phyloP scores from a whole-genome alignment of 2,329 filamentous ascomycete genomes.

The Calonectria pseudoreteaudii region DNA sequence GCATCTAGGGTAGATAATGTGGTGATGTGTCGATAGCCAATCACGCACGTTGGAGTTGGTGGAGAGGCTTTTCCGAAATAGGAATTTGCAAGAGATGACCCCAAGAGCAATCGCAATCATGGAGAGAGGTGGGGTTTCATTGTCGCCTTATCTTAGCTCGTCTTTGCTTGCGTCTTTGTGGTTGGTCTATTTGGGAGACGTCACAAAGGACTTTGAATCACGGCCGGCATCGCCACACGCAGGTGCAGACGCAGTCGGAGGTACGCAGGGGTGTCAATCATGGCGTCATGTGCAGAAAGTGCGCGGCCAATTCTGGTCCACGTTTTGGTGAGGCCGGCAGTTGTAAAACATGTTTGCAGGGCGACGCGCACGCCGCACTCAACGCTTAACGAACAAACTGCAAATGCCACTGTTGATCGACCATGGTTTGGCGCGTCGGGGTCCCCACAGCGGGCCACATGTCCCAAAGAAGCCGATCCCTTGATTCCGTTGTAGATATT shows the following conservation, averaged over 20 bases:
- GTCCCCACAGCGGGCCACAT: background rate
- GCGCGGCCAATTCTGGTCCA: background rate
- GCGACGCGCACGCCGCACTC: background rate
- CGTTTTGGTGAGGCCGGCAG: background rate
- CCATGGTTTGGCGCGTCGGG: background rate
- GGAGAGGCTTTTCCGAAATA: conserved; percentile 1
- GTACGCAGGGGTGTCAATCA: background rate
- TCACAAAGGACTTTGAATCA: background rate
- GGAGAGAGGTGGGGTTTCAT: background rate
- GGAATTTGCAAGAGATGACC: conserved; percentile 35
- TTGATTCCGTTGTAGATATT: background rate
- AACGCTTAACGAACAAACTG: background rate
- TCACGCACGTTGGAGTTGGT: background rate
- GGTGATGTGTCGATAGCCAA: conserved; percentile 6
- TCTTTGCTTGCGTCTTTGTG: background rate
- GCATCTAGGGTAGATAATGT: background rate
- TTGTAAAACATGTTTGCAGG: background rate
- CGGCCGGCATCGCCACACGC: background rate
- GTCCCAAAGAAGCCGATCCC: background rate
- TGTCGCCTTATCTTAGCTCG: background rate
- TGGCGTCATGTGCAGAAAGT: background rate
- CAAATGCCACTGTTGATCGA: background rate
- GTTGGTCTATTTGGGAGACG: background rate
- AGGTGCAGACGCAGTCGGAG: background rate
- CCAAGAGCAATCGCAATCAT: background rate